Base-by-base conservation (phyloP, 352 stramenopile species). In the Elongisporangium senticosum region DNA sequence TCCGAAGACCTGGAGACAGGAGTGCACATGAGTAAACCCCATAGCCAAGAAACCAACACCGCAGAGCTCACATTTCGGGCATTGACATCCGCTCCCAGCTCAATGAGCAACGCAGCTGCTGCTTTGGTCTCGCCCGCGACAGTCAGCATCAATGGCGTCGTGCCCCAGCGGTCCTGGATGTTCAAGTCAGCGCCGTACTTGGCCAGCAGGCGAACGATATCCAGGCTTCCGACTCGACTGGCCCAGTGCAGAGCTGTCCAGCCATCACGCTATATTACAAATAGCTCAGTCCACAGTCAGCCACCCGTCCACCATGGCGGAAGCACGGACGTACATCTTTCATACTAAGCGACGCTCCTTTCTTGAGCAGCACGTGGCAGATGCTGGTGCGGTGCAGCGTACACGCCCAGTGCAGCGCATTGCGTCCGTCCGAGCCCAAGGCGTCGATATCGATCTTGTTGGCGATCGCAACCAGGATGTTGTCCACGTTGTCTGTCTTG, bases 211-310 rank as follows among this genome's bases (percentile, higher is more conserved):
- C 82, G 81, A 49, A 93, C 82, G 47, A 90, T 85, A 55, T 90
- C 79, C 4, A 88, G 58, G 39, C 75, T 87, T 1, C 81, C 79
- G 33, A 93, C 83, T 5, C 83, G 81, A 67, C 79, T 91, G 11
- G 81, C 81, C 81, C 83, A 90, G 37, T 93, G 83, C 28, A 91
- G 55, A 4, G 83, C 69, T 7, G 81, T 91, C 81, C 83, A 93
- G 4, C 83, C 83, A 53, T 91, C 81, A 55, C 69, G 70, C 79
- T 93, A 50, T 8, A 26, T 26, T 2, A 26, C 23, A 26, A 26
- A 26, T 43, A 43, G 10, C 4, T 43, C 33, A 43, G 13, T 1
- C 5, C 33, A 17, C 10, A 17, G 11, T 43, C 33, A 43, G 28
- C 7, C 28, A 33, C 47, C 22, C 7, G 13, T 53, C 1, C 13